phyloP scores from a whole-genome alignment of 208 protist species.

The Ichthyophonus hoferi region DNA sequence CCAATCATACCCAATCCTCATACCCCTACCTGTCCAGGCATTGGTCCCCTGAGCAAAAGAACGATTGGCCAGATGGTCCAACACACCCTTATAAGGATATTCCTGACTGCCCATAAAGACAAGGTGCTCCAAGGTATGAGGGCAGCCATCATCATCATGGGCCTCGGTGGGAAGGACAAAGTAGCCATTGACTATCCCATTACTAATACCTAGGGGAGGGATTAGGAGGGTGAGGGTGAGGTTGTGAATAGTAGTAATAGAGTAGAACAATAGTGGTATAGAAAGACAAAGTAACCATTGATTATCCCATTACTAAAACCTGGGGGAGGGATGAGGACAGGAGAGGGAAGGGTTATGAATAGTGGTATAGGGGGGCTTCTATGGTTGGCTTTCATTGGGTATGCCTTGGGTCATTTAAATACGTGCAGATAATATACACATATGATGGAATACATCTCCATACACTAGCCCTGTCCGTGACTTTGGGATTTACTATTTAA shows the following conservation, averaged over 20 bases:
- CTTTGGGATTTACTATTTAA: too few relatives aligned
- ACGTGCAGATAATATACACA: too few relatives aligned
- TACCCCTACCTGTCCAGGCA: conserved; percentile 68
- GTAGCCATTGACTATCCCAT: conserved; percentile 44
- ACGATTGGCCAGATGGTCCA: conserved; percentile 68
- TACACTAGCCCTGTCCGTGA: too few relatives aligned
- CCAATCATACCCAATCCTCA: too few relatives aligned
- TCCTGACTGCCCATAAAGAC: conserved; percentile 57
- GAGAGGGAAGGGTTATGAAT: too few relatives aligned
- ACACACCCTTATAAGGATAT: conserved; percentile 61
- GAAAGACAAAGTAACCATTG: conserved; percentile 45
- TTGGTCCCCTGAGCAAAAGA: conserved; percentile 61
- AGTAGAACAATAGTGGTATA: too few relatives aligned
- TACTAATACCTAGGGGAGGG: background rate
- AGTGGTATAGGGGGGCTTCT: too few relatives aligned
- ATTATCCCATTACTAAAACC: conserved; percentile 28
- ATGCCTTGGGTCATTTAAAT: too few relatives aligned
- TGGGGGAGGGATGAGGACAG: background rate
- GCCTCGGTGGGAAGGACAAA: conserved; percentile 51
- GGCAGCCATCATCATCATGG: conserved; percentile 51
- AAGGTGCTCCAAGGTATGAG: conserved; percentile 64
- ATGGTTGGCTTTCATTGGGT: too few relatives aligned
- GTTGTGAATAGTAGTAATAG: too few relatives aligned
- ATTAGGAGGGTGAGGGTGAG: too few relatives aligned
- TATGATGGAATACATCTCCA: too few relatives aligned